Evolutionary conservation across 1,284 basidiomycete species (phyloP).

Genomic region (Cutaneotrichosporon dermatis): DNA sequence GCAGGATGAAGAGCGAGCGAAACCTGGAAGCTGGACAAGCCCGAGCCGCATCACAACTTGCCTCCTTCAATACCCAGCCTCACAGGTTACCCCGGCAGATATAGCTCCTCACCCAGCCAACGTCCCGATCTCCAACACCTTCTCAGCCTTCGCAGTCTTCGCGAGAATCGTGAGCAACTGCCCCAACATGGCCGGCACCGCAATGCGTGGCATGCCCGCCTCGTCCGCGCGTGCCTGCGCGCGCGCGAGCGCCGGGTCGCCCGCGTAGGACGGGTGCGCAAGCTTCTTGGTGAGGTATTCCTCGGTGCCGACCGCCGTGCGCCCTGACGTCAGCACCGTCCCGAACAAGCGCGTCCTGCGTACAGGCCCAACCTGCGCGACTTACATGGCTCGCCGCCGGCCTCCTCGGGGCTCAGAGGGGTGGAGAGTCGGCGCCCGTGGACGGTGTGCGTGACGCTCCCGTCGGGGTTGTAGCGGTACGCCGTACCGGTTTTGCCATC

Average conservation of each 20-base stretch:
- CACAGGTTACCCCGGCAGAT: too few species aligned
- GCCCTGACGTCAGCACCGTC: constrained; percentile 5
- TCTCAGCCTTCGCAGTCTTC: constrained; percentile 29
- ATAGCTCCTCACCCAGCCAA: constrained; percentile 40
- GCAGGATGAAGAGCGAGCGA: too few species aligned
- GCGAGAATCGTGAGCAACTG: constrained; percentile 39
- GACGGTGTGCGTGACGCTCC: neutral
- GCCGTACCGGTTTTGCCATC: neutral
- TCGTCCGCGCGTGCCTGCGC: constrained; percentile 24
- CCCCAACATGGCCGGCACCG: constrained; percentile 23
- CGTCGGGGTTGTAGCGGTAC: neutral
- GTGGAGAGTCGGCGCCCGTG: neutral
- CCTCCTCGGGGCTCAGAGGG: constrained; percentile 1
- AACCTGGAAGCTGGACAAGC: too few species aligned
- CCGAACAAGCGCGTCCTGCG: too few species aligned
- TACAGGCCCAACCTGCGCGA: neutral
- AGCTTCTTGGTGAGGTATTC: constrained; percentile 30
- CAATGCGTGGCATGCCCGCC: constrained; percentile 34
- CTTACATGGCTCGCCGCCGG: constrained; percentile 6
- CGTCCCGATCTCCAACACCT: constrained; percentile 43
- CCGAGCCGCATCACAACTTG: too few species aligned
- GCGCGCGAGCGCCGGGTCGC: constrained; percentile 19
- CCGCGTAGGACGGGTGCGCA: constrained; percentile 18
- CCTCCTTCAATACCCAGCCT: too few species aligned
- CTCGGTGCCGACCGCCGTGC: constrained; percentile 25